These are phyloP conservation scores for Capsella bursapastoris DNA, from an alignment of 345 rosid genomes.

Conservation along the genomic window DNA sequence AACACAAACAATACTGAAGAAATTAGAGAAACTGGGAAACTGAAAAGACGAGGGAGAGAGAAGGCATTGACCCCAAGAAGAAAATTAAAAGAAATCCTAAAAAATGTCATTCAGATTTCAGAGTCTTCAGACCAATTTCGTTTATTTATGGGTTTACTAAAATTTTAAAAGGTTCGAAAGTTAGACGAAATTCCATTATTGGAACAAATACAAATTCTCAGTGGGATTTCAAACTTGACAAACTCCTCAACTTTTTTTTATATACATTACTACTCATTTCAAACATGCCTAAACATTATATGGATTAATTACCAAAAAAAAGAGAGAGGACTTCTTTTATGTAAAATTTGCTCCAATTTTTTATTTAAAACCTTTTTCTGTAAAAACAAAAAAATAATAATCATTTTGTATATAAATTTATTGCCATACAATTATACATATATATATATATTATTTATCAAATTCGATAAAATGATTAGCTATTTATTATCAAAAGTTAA, in stretches of 20 bases:
- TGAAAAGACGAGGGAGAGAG: constrained; percentile 17
- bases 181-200: constrained; percentile 16
- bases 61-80: not conserved
- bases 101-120: not conserved
- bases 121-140: not conserved
- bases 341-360: too few relatives aligned
- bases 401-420: too few relatives aligned
- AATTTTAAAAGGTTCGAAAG: not conserved
- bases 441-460: too few relatives aligned
- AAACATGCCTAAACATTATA: not conserved
- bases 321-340: too few relatives aligned
- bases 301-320: too few relatives aligned
- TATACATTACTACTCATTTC: not conserved
- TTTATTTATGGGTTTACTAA: not conserved
- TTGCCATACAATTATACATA: too few relatives aligned
- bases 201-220: too few relatives aligned
- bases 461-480: too few relatives aligned
- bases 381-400: too few relatives aligned
- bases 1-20: not conserved
- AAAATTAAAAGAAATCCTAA: too few relatives aligned
- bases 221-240: constrained; percentile 11
- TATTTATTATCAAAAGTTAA: too few relatives aligned
- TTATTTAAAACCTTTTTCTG: too few relatives aligned
- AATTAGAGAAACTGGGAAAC: constrained; percentile 1
- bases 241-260: not conserved